phyloP scores from a whole-genome alignment of 345 rosid genomes.

The Mangifera indica region DNA sequence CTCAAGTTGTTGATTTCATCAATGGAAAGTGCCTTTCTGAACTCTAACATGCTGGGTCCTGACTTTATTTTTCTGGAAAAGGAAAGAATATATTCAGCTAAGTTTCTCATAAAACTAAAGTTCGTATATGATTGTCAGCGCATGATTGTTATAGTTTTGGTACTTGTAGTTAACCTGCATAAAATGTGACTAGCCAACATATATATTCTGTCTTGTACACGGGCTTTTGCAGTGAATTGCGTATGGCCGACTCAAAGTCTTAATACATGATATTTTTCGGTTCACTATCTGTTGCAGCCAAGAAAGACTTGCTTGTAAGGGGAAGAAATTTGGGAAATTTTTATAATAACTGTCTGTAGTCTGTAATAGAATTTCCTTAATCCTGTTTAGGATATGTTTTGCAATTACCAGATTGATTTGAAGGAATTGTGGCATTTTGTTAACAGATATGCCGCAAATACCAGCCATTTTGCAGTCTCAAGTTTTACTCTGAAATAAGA shows the following conservation, averaged over 20 bases:
- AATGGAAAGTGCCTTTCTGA: constrained; percentile 64
- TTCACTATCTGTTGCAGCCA: background rate
- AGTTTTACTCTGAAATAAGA: too few species aligned
- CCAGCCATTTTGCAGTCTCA: too few species aligned
- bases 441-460: too few species aligned
- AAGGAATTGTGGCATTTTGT: too few species aligned
- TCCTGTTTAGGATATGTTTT: background rate
- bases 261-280: background rate
- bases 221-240: background rate
- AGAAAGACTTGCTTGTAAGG: background rate
- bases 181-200: background rate
- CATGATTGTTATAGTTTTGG: constrained; percentile 8
- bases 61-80: constrained; percentile 18
- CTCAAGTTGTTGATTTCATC: constrained; percentile 61
- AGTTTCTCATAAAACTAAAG: constrained; percentile 8
- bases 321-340: background rate
- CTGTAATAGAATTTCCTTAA: background rate
- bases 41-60: constrained; percentile 40
- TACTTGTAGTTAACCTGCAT: background rate
- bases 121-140: constrained; percentile 16
- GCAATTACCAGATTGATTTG: background rate
- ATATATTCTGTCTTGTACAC: background rate
- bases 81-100: background rate
- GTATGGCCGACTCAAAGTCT: background rate
- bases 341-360: background rate